phyloP scores from a whole-genome alignment of 2,329 filamentous ascomycete genomes.

The Colletotrichum falcatum region DNA sequence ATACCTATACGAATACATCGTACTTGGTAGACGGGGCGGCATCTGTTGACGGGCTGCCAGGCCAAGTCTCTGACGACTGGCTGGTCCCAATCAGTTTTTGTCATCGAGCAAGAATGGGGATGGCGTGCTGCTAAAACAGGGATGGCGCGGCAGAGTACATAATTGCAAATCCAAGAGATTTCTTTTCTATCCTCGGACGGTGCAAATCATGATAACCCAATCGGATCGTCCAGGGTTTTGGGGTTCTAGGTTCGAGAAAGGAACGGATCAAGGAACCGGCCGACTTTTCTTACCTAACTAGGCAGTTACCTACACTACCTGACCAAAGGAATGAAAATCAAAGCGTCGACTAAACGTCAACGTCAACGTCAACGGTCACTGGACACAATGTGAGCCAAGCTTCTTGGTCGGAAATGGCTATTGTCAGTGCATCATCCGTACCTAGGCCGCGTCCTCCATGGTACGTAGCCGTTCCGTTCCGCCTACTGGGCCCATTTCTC shows the following conservation, averaged over 20 bases:
- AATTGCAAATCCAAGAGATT: constrained; percentile 19
- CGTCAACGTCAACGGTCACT: constrained; percentile 11
- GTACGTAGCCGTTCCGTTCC: neutral
- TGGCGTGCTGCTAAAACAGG: constrained; percentile 11
- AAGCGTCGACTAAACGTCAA: constrained; percentile 22
- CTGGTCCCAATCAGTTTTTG: constrained; percentile 2
- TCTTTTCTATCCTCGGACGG: constrained; percentile 18
- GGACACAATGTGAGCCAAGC: constrained; percentile 21
- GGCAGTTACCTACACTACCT: neutral
- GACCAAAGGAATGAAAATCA: neutral
- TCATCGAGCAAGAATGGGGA: constrained; percentile 13
- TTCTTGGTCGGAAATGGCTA: neutral
- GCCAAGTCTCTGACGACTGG: neutral
- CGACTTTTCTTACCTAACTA: neutral
- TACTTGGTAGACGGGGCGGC: neutral
- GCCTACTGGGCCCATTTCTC: neutral
- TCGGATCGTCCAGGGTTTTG: constrained; percentile 1
- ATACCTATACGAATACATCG: too few species aligned
- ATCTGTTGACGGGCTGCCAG: constrained; percentile 6
- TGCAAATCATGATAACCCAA: constrained; percentile 10
- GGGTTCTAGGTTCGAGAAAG: neutral
- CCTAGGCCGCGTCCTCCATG: neutral
- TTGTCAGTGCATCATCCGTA: neutral
- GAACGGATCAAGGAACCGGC: neutral
- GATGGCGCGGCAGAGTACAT: constrained; percentile 2